phyloP scores from a whole-genome alignment of 345 rosid genomes.

The Salix brachista region DNA sequence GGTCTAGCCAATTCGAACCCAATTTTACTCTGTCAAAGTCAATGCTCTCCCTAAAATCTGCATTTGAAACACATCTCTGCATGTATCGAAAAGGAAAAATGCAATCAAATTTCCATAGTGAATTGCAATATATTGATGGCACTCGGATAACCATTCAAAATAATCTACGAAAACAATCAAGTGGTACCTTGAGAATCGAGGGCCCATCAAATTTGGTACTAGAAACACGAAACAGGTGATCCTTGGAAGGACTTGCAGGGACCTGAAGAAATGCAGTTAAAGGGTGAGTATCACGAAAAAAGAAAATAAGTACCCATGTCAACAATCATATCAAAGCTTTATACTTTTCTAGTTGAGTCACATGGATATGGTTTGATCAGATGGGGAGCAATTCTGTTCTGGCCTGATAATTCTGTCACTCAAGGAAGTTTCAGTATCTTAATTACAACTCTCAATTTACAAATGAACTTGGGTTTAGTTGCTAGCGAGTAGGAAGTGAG shows the following conservation, averaged over 20 bases:
- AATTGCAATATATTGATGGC: neutral
- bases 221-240: constrained; percentile 14
- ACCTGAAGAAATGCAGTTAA: constrained; percentile 28
- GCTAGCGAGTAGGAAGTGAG: neutral
- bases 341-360: neutral
- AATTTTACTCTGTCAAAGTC: constrained; percentile 32
- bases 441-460: neutral
- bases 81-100: constrained; percentile 3
- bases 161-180: constrained; percentile 6
- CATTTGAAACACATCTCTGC: constrained; percentile 54
- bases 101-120: neutral
- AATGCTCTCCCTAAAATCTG: constrained; percentile 36
- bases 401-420: neutral
- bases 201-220: constrained; percentile 39
- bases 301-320: neutral
- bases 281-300: neutral
- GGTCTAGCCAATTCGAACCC: constrained; percentile 65
- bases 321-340: neutral
- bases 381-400: neutral
- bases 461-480: neutral
- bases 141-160: neutral
- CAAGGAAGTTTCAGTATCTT: neutral
- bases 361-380: neutral
- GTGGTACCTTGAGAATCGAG: constrained; percentile 35
- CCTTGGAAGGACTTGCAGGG: constrained; percentile 19